Conservation (phyloP, 108 stramenopile genomes). For the Tribonema minus region DNA sequence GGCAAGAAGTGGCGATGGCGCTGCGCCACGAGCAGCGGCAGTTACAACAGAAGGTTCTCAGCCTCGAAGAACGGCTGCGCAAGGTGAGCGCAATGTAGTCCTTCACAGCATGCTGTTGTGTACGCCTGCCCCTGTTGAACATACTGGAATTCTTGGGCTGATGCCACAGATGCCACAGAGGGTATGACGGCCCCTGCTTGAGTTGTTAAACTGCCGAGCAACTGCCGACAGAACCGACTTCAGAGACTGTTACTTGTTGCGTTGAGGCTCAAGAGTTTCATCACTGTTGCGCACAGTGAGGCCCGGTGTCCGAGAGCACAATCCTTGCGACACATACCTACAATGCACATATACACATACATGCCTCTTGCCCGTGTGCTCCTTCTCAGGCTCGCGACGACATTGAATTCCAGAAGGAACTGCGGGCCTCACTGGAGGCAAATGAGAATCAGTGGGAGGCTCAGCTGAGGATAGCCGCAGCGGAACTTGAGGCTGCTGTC, state of each 20-base stretch:
- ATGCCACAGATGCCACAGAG: neutral
- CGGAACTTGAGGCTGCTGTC: conserved; percentile 6
- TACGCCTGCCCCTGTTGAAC: neutral
- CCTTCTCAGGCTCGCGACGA: neutral
- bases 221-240: too few relatives aligned
- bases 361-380: neutral
- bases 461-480: conserved; percentile 10
- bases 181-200: neutral
- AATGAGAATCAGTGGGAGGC: conserved; percentile 10
- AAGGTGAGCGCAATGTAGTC: neutral
- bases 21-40: conserved; percentile 34
- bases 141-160: neutral
- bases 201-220: neutral
- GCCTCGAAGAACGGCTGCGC: conserved; percentile 7
- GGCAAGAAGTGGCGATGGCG: conserved; percentile 25
- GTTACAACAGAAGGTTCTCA: conserved; percentile 19
- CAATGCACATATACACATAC: neutral
- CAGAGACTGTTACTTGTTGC: too few relatives aligned
- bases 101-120: neutral
- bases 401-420: neutral
- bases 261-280: too few relatives aligned
- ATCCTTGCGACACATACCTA: neutral
- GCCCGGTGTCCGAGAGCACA: neutral
- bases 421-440: conserved; percentile 35
- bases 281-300: neutral